Evolutionary conservation across 2,329 filamentous ascomycete species (phyloP), one percentile per base, ranked within the genome.

Genomic region (Ceratocystiopsis brevicomis): DNA sequence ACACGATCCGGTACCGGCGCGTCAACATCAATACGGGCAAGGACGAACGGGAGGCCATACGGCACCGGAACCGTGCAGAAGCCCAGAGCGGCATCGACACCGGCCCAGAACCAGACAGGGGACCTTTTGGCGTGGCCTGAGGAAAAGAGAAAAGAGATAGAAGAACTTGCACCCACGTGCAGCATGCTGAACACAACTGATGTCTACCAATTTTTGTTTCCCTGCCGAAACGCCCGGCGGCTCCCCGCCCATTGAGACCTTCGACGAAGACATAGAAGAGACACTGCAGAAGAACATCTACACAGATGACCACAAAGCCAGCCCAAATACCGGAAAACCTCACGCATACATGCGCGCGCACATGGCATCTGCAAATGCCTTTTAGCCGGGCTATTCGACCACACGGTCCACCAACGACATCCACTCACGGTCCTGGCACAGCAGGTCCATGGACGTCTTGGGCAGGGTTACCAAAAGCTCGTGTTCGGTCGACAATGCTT

Each of bases 391-490:
- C 42, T 33, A 52, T 3, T 46, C 47, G 40, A 52, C 41, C 3
- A 50, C 48, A 2, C 40, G 42, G 18, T 56, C 50, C 1, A 57
- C 53, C 55, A 56, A 60, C 15, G 40, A 41, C 49, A 50, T 55
- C 50, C 53, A 59, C 6, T 42, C 46, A 1, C 41, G 14, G 43
- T 58, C 51, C n/a, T 38, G 11, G 42, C 50, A 49, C 17, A 61
- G 47, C 5, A 47, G 25, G 8, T 47, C 48, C 54, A 61, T 60
- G 5, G 57, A 55, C 6, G 45, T 48, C 21, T 45, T 30, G 1
- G 58, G 55, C 41, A 60, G 49, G 14, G 53, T 59, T 6, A 60
- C 46, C 12, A 59, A 49, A 16, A 59, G 45, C 48, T 60, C 57
- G 21, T 56, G 54, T 3, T 46, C 45, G 8, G 40, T 41, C 2